These are phyloP conservation scores for Podospora australis DNA, from an alignment of 495 filamentous ascomycete genomes.

Conservation along the genomic window DNA sequence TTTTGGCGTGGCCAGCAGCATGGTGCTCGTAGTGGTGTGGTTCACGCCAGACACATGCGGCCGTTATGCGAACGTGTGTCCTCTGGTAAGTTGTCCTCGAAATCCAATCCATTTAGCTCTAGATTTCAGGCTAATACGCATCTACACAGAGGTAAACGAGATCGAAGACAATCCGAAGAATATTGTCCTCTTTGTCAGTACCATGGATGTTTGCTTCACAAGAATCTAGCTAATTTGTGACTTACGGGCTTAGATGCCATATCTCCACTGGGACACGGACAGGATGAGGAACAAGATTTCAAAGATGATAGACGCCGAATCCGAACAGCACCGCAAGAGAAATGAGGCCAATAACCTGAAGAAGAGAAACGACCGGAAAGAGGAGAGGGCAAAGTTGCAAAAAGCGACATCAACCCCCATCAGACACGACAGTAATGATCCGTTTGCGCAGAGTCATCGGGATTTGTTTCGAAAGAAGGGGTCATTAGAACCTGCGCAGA, in stretches of 20 bases:
- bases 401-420: neutral
- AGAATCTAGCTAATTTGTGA: neutral
- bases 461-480: too few relatives aligned
- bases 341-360: conserved; percentile 1
- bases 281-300: conserved; percentile 30
- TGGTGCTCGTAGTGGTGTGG: conserved; percentile 15
- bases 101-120: too few relatives aligned
- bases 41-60: conserved; percentile 35
- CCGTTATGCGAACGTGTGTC: conserved; percentile 28
- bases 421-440: too few relatives aligned
- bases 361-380: neutral
- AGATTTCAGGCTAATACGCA: neutral
- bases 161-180: conserved; percentile 26
- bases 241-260: conserved; percentile 47
- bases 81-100: conserved; percentile 14
- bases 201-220: neutral
- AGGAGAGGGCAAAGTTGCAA: conserved; percentile 1
- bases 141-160: conserved; percentile 5
- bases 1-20: conserved; percentile 28
- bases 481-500: neutral
- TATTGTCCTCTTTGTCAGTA: conserved; percentile 34
- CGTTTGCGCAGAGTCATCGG: too few relatives aligned
- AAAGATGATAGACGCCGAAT: conserved; percentile 12
- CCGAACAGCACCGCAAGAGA: conserved; percentile 1
- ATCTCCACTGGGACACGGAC: conserved; percentile 61